Base-by-base conservation (phyloP, 257 asterid genomes). In the Solanum paucissectum region DNA sequence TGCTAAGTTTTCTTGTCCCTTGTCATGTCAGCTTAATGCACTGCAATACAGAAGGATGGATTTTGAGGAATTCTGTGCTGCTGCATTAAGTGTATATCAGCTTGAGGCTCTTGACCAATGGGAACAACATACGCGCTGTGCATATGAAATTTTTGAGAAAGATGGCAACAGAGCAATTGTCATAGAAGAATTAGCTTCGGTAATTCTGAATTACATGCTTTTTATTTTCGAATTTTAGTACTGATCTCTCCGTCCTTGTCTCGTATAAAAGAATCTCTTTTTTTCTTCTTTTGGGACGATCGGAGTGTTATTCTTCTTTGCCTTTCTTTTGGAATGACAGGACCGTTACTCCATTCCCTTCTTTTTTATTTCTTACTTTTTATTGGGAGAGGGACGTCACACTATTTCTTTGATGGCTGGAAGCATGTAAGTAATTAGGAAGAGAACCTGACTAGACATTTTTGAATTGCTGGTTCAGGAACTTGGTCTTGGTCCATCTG, bases 41-140 rank as follows among this genome's bases (percentile, higher is more conserved):
- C 98, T 96, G 74, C 98, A 96, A 85, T 96, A 96, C 87, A 90
- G 99, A 92, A 94, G 96, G 89, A 95, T 96, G 98, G 96, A 96
- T 91, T 96, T 95, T 42, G 99, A 95, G 91, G 99, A 96, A 90
- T 95, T 96, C 92, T 95, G 98, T 86, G 95, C 97, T 7, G 98
- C 98, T 71, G 90, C 94, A 66, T 84, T 90, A 90, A 95, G 98
- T 52, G 95, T 94, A 5, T 90, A 94, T 90, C 98, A 95, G 92
- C 90, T 94, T 40, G 98, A 95, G 90, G 97, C 96, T 86, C 94
- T 91, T 12, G 98, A 94, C 32, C 88, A 94, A 83, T 95, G 98
- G 98, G 98, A 95, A 85, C 98, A 93, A 89, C 96, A 94, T 84
- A 98, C 96, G 42, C 98, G 96, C 42, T 91, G 98, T 49, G 98